Base-by-base conservation (phyloP, 1,284 basidiomycete species). In the Marasmius oreades region DNA sequence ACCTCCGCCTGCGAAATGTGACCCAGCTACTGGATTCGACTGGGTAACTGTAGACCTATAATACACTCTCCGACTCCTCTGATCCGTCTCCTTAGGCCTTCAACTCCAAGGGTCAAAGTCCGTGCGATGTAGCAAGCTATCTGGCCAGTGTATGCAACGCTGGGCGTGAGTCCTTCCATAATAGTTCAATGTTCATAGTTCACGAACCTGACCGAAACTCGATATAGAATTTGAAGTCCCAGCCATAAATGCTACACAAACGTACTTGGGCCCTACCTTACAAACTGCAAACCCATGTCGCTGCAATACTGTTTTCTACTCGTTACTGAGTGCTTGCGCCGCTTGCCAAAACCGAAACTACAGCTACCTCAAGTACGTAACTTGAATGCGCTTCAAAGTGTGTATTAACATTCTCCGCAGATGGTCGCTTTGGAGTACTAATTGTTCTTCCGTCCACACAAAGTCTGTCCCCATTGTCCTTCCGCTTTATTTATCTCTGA, bases 291-390 rank as follows among this genome's bases (percentile, higher is more conserved):
- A 70, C 51, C 61, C 60, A 16, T 77, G 74, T 59, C 55, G 64
- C 55, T 73, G 75, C 60, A 74, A 66, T 53, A 67, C 70, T 24
- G 60, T 66, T 53, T 47, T 59, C 22, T 76, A 77, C 60, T 72
- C 70, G 14, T 45, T 71, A 34, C 64, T 76, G 14, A 71, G 70
- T 56, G 75, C 73, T 1, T 77, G 75, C 57, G 72, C 67, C 51
- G 66, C 64, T 34, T 74, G 72, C 62, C 74, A 74, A 61, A 62
- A 62, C 34, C 64, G 67, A 36, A 65, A 52, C 18, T 70, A 31
- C n/a, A 11, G 31, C 47, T 33, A 33, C 16, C 12, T 24, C 16
- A 6, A 16, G n/a, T 3, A 18, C 16, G 4, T 26, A 16, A 2
- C 28, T 16, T 6, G 16, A 5, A 14, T 14, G 23, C 16, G 12